A percentile compares a stretch with the other conserved stretches of the same genome.
These are phyloP conservation scores for Phytophthora pistaciae DNA, from an alignment of 352 stramenopile genomes.

Conservation along the genomic window DNA sequence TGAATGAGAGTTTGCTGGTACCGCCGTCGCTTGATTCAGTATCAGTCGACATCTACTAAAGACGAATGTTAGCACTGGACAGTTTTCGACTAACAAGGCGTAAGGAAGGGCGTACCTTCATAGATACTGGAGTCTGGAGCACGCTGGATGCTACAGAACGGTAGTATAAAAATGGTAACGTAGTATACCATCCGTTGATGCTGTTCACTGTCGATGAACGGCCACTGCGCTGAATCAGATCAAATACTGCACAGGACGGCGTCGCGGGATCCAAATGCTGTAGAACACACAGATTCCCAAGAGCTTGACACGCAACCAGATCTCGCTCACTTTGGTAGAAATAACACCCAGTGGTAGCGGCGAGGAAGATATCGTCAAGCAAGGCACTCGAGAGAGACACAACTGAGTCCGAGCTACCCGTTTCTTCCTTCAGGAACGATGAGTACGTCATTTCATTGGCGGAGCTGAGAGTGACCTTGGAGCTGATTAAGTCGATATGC, in stretches of 20 bases:
- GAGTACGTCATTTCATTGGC: conserved; percentile 51
- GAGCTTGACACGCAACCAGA: conserved; percentile 83
- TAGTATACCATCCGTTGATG: conserved; percentile 73
- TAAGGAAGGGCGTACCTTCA: conserved; percentile 51
- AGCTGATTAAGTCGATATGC: conserved; percentile 59
- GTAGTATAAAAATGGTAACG: conserved; percentile 93
- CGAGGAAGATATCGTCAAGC: conserved; percentile 83
- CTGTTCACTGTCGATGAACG: conserved; percentile 52
- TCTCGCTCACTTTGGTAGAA: conserved; percentile 83
- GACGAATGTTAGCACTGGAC: neutral
- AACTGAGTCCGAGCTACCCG: conserved; percentile 28
- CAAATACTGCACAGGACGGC: conserved; percentile 79
- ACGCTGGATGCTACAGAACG: conserved; percentile 61
- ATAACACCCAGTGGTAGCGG: conserved; percentile 85
- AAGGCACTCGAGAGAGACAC: conserved; percentile 65
- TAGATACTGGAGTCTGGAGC: conserved; percentile 71
- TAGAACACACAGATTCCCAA: conserved; percentile 95
- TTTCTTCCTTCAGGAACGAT: conserved; percentile 50
- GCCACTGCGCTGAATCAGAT: conserved; percentile 72
- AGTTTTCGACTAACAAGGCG: neutral
- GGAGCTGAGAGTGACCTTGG: conserved; percentile 53
- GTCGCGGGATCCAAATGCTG: conserved; percentile 82
- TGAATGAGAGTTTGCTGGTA: conserved; percentile 81
- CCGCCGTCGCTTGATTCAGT: conserved; percentile 52
- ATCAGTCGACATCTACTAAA: conserved; percentile 84